phyloP scores from a whole-genome alignment of 192 early-diverging fungal species.

The Coemansia sp. region DNA sequence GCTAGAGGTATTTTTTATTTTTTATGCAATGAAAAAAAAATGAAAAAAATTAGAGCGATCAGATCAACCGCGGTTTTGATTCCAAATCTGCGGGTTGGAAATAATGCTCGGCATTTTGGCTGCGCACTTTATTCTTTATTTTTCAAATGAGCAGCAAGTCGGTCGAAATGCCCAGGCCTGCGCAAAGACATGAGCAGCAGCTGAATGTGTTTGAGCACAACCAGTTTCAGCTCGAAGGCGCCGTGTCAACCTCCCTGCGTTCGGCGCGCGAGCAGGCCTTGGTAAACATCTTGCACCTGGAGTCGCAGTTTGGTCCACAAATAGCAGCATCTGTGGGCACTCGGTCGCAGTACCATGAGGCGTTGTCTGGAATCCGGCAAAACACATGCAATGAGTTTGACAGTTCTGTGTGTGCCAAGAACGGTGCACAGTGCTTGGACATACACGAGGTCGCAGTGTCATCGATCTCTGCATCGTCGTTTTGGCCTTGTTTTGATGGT shows the following conservation, averaged over 20 bases:
- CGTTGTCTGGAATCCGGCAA: neutral
- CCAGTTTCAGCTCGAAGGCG: conserved; percentile 18
- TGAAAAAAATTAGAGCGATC: neutral
- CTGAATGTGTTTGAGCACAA: conserved; percentile 19
- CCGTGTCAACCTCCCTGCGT: neutral
- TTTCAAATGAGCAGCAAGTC: conserved; percentile 2
- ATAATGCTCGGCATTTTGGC: no score
- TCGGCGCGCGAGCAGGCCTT: conserved; percentile 8
- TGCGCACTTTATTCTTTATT: neutral
- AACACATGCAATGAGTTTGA: neutral
- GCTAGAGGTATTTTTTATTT: no score
- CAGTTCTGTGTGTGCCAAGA: neutral
- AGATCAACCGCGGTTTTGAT: neutral
- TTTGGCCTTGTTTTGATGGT: neutral
- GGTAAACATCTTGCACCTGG: conserved; percentile 12
- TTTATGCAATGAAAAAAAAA: no score
- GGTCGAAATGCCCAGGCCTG: neutral
- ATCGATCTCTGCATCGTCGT: neutral
- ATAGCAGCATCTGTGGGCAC: neutral
- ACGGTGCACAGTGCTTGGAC: neutral
- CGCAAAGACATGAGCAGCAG: conserved; percentile 4
- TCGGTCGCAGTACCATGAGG: conserved; percentile 11
- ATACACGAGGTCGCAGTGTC: neutral
- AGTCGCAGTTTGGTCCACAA: conserved; percentile 1
- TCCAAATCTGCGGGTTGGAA: neutral